Evolutionary conservation across 345 rosid genomes (phyloP).

Genomic region (Syzygium aqueum): DNA sequence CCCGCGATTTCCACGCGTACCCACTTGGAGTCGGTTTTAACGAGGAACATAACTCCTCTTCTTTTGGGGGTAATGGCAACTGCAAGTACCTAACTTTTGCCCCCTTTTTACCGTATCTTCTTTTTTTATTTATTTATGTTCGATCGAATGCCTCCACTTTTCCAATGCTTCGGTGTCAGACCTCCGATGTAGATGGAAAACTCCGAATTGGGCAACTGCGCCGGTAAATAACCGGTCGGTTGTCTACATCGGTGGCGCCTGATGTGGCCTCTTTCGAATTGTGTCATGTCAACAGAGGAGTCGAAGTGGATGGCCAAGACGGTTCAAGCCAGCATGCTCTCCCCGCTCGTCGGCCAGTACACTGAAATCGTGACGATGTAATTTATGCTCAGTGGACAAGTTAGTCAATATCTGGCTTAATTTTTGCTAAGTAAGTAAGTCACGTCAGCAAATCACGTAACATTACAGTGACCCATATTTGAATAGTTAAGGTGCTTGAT

Average conservation of each 20-base stretch:
- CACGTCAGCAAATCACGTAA: rapidly evolving
- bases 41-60: neutral
- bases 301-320: neutral
- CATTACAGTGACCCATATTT: neutral
- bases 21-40: neutral
- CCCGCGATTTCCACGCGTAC: neutral
- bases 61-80: neutral
- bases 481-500: neutral
- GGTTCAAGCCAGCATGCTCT: neutral
- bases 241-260: too few relatives aligned
- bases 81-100: neutral
- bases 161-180: rapidly evolving
- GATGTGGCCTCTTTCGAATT: neutral
- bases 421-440: neutral
- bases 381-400: neutral
- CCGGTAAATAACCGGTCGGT: neutral
- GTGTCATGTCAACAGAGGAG: neutral
- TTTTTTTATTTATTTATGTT: neutral
- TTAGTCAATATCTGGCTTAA: neutral
- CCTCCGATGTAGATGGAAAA: too few relatives aligned
- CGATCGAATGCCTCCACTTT: neutral
- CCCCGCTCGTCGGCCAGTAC: neutral
- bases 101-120: neutral
- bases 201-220: neutral
- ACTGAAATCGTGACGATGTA: neutral